phyloP scores from a whole-genome alignment of 805 yeast species.

The Kodamaea laetipori region DNA sequence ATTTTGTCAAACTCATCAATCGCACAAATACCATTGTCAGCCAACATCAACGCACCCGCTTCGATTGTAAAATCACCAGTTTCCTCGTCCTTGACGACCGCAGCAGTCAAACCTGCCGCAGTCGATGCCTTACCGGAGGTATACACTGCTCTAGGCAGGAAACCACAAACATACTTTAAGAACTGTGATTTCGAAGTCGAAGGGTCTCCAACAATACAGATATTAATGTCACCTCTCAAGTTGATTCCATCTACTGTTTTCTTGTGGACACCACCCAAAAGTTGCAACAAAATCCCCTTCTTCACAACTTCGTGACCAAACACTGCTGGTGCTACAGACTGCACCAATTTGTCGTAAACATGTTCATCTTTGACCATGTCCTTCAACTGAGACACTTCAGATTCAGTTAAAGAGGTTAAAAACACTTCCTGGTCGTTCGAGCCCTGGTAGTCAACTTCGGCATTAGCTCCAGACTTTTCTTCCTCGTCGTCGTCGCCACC shows the following conservation, averaged over 20 bases:
- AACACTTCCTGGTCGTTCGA: constrained; percentile 80
- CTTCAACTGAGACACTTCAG: constrained; percentile 81
- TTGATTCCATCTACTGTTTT: constrained; percentile 91
- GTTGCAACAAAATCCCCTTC: constrained; percentile 85
- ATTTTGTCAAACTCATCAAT: constrained; percentile 98
- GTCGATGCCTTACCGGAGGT: constrained; percentile 98
- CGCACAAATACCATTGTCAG: constrained; percentile 98
- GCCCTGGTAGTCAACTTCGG: constrained; percentile 39
- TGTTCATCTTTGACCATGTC: constrained; percentile 90
- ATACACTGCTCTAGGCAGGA: constrained; percentile 91
- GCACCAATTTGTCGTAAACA: constrained; percentile 79
- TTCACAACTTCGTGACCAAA: constrained; percentile 94
- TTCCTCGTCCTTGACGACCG: constrained; percentile 96
- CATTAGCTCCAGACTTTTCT: constrained; percentile 19
- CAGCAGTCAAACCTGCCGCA: constrained; percentile 98
- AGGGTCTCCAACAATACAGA: constrained; percentile 97
- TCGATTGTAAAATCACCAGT: constrained; percentile 96
- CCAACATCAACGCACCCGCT: constrained; percentile 98
- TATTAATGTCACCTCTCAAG: constrained; percentile 93
- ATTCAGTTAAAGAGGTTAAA: constrained; percentile 72
- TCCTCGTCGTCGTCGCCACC: constrained; percentile 17
- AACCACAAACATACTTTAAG: constrained; percentile 85
- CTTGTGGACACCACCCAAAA: constrained; percentile 95
- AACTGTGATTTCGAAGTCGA: constrained; percentile 97
- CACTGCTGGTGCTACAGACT: constrained; percentile 92